These are phyloP conservation scores for Pseudogymnoascus sp. DNA, from an alignment of 2,329 filamentous ascomycete genomes.

Conservation along the genomic window DNA sequence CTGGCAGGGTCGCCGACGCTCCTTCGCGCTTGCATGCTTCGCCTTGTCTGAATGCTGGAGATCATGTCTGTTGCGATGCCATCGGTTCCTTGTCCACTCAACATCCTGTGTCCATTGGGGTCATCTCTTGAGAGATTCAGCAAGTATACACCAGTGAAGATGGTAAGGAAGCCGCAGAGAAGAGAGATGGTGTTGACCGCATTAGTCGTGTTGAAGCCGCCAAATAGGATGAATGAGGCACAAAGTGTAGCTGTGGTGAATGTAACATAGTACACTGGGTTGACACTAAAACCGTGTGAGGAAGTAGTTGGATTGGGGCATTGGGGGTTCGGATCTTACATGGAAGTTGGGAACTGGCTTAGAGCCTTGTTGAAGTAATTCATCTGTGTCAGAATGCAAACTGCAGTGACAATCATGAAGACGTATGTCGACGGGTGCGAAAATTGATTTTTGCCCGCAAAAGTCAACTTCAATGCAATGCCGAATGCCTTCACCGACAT, in stretches of 20 bases:
- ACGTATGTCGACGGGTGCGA: conserved; percentile 92
- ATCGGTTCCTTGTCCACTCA: conserved; percentile 56
- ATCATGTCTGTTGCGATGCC: conserved; percentile 87
- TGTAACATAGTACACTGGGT: conserved; percentile 85
- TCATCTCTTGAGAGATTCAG: conserved; percentile 92
- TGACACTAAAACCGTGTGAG: conserved; percentile 44
- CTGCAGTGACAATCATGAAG: conserved; percentile 83
- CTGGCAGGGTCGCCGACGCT: conserved; percentile 51
- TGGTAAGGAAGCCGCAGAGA: conserved; percentile 85
- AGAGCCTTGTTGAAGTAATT: conserved; percentile 99
- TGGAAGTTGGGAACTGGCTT: conserved; percentile 92
- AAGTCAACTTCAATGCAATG: conserved; percentile 90
- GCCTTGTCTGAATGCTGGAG: conserved; percentile 77
- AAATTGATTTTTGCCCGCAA: conserved; percentile 92
- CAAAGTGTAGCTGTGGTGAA: conserved; percentile 92
- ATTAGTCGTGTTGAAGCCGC: conserved; percentile 91
- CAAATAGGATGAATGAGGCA: conserved; percentile 92
- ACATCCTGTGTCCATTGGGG: conserved; percentile 64
- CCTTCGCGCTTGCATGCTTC: conserved; percentile 84
- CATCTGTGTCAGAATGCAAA: conserved; percentile 98
- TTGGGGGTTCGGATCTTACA: conserved; percentile 50
- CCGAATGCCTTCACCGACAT: conserved; percentile 99
- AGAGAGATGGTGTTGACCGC: conserved; percentile 87
- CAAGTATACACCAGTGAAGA: conserved; percentile 91
- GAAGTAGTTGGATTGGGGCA: neutral